Percentiles rank a stretch among this genome's conserved stretches.
These are phyloP conservation scores for Fennellomyces sp. DNA, from an alignment of 371 early-diverging fungal species.

Conservation along the genomic window DNA sequence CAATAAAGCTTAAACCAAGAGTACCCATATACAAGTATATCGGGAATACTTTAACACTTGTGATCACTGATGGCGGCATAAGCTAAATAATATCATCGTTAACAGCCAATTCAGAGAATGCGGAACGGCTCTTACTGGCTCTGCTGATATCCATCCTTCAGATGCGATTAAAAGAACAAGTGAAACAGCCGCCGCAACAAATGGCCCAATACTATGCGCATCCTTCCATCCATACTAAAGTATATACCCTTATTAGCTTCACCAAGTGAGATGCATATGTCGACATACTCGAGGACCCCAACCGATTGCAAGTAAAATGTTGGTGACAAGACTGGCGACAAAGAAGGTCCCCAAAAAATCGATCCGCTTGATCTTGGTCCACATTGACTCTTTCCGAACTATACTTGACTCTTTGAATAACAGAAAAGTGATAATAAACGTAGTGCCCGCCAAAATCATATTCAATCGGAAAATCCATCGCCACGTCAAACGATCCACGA, in stretches of 20 bases:
- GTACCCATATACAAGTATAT: conserved; percentile 10
- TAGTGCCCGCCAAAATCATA: conserved; percentile 61
- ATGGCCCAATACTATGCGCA: conserved; percentile 5
- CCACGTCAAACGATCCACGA: conserved; percentile 67
- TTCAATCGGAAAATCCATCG: conserved; percentile 67
- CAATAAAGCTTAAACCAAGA: conserved; percentile 47
- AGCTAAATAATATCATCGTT: background rate
- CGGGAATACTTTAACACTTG: conserved; percentile 2
- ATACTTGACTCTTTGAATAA: conserved; percentile 51
- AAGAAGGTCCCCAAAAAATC: conserved; percentile 49
- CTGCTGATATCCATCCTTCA: conserved; percentile 16
- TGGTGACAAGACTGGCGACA: conserved; percentile 19
- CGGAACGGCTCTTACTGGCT: conserved; percentile 19
- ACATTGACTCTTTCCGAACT: conserved; percentile 31
- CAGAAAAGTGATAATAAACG: conserved; percentile 52
- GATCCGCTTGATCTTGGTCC: conserved; percentile 60
- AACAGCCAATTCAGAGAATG: background rate
- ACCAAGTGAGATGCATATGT: no score
- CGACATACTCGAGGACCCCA: conserved; percentile 45
- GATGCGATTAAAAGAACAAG: conserved; percentile 1
- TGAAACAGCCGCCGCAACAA: conserved; percentile 13
- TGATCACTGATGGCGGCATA: conserved; percentile 11
- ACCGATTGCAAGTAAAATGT: conserved; percentile 52
- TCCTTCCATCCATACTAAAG: background rate
- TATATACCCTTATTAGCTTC: background rate